Percentiles rank a stretch among this genome's conserved stretches.
Evolutionary conservation across 495 filamentous ascomycete species (phyloP).

Genomic region (Neurospora sp.): DNA sequence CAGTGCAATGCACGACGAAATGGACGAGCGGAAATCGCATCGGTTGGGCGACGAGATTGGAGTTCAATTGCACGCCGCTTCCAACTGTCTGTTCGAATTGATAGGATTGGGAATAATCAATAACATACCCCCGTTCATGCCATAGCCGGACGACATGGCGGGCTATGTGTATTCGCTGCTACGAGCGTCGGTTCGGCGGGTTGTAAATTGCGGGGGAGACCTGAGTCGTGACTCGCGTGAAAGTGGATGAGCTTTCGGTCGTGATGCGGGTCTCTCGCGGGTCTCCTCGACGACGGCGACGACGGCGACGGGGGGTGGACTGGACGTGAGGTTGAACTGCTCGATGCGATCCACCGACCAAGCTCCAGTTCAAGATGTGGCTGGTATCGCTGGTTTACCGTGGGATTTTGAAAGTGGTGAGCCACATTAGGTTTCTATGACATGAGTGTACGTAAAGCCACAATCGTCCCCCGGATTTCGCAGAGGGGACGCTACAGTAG

Average conservation of each 20-base stretch:
- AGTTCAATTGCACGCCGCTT: not conserved
- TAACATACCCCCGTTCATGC: slow-evolving; percentile 63
- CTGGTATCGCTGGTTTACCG: not conserved
- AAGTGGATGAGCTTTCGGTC: not conserved
- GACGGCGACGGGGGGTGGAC: not conserved
- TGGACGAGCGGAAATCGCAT: not conserved
- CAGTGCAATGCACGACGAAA: too few species aligned
- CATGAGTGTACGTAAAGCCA: not conserved
- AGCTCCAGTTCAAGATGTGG: not conserved
- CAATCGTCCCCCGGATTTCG: not conserved
- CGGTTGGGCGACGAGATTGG: not conserved
- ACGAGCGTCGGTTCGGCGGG: not conserved
- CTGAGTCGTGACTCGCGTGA: not conserved
- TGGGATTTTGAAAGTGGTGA: not conserved
- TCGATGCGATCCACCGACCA: not conserved
- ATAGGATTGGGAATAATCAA: not conserved
- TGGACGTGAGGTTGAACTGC: not conserved
- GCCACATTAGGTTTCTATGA: not conserved
- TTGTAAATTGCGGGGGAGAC: not conserved
- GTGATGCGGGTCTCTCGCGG: not conserved
- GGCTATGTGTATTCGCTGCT: slow-evolving; percentile 9
- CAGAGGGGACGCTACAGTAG: not conserved
- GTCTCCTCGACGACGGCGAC: not conserved
- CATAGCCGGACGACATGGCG: slow-evolving; percentile 75
- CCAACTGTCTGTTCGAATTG: not conserved